Conservation (phyloP, 139 green algal species). For the Choricystis sp. region DNA sequence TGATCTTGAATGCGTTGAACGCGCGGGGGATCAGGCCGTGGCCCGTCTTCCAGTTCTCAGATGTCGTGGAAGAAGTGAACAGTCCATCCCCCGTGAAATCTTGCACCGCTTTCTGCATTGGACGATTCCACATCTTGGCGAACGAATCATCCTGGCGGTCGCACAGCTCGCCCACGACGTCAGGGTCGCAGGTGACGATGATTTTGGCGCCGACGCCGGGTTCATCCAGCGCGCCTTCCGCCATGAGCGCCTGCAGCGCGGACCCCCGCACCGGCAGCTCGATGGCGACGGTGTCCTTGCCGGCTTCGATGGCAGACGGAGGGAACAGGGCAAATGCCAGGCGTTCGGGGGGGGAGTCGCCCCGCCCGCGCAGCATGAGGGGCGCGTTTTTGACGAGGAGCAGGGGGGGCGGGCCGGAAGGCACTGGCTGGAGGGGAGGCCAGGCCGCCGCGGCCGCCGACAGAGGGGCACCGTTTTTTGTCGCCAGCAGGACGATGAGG, state of each 20-base stretch:
- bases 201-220: background rate
- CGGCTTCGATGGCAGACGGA: background rate
- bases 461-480: background rate
- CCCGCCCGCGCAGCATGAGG: background rate
- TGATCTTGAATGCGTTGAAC: constrained; percentile 9
- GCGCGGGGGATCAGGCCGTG: constrained; percentile 14
- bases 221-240: background rate
- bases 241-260: background rate
- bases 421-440: background rate
- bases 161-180: constrained; percentile 7
- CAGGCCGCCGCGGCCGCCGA: background rate
- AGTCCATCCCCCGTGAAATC: constrained; percentile 5
- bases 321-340: background rate
- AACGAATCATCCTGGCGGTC: constrained; percentile 1
- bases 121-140: constrained; percentile 6
- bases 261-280: too few species aligned
- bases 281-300: too few species aligned
- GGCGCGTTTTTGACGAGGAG: background rate
- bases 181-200: constrained; percentile 5
- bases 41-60: constrained; percentile 6
- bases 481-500: background rate
- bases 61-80: constrained; percentile 7
- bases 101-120: background rate
- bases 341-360: background rate
- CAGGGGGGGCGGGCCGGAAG: too few species aligned